These are phyloP conservation scores for Suillus spraguei DNA, from an alignment of 768 basidiomycete genomes.

Conservation along the genomic window DNA sequence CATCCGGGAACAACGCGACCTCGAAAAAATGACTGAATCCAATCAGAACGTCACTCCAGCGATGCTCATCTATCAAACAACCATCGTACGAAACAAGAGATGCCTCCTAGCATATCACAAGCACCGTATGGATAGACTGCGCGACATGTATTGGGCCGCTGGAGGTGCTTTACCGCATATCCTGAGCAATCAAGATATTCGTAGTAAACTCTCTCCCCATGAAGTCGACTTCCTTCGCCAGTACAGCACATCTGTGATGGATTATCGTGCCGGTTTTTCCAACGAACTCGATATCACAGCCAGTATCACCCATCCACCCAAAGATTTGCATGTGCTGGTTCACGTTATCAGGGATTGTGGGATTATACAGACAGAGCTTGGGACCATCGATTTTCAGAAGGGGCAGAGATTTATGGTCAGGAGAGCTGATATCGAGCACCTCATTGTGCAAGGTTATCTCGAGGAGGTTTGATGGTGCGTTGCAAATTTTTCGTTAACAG, in stretches of 20 bases:
- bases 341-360: constrained; percentile 89
- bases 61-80: constrained; percentile 85
- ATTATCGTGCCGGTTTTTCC: constrained; percentile 82
- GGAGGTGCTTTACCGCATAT: constrained; percentile 88
- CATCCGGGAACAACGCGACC: constrained; percentile 88
- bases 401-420: constrained; percentile 91
- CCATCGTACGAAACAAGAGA: constrained; percentile 92
- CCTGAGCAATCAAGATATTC: constrained; percentile 65
- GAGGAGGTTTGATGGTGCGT: constrained; percentile 66
- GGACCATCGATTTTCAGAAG: constrained; percentile 86
- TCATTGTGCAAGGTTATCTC: constrained; percentile 92
- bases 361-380: constrained; percentile 88
- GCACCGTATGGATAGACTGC: constrained; percentile 81
- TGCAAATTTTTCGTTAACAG: constrained; percentile 7
- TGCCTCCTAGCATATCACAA: constrained; percentile 92
- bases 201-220: constrained; percentile 75
- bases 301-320: constrained; percentile 80
- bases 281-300: constrained; percentile 88
- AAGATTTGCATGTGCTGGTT: constrained; percentile 87
- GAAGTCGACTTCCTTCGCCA: constrained; percentile 84
- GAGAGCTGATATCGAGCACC: constrained; percentile 87
- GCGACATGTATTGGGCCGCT: constrained; percentile 87
- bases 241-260: constrained; percentile 81
- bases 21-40: constrained; percentile 58
- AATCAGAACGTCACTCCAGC: constrained; percentile 54